phyloP scores from a whole-genome alignment of 805 yeast species.

The Nakazawaea peltata region DNA sequence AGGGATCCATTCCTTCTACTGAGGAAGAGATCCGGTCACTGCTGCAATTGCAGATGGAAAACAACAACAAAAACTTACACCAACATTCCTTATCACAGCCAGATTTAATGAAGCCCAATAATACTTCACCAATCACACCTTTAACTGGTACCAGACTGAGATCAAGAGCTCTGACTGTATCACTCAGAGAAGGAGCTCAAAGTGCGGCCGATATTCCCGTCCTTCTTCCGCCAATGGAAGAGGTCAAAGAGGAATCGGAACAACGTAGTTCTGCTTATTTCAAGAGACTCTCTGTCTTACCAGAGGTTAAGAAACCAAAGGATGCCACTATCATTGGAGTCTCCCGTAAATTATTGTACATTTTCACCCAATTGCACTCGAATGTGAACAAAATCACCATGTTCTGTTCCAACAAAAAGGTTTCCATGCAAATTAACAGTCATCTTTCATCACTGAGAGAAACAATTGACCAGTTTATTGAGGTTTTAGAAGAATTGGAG shows the following conservation, averaged over 20 bases:
- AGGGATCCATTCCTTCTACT: constrained; percentile 14
- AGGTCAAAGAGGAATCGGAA: constrained; percentile 27
- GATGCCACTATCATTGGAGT: constrained; percentile 24
- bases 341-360: constrained; percentile 53
- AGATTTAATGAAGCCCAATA: neutral
- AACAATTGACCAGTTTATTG: constrained; percentile 49
- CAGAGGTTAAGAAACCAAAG: constrained; percentile 28
- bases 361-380: constrained; percentile 58
- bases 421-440: constrained; percentile 46
- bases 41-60: constrained; percentile 8
- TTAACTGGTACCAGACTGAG: constrained; percentile 4
- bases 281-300: constrained; percentile 55
- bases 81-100: constrained; percentile 8
- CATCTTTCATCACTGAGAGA: constrained; percentile 43
- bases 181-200: neutral
- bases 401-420: constrained; percentile 47
- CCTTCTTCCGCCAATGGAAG: constrained; percentile 3
- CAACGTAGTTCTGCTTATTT: constrained; percentile 56
- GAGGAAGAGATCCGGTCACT: constrained; percentile 11
- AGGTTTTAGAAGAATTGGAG: constrained; percentile 44
- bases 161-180: constrained; percentile 8
- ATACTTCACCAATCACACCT: constrained; percentile 1
- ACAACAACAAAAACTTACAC: constrained; percentile 2
- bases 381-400: constrained; percentile 49
- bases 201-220: neutral